Conservation (phyloP, 352 stramenopile species). For the Phytophthora fragariae region DNA sequence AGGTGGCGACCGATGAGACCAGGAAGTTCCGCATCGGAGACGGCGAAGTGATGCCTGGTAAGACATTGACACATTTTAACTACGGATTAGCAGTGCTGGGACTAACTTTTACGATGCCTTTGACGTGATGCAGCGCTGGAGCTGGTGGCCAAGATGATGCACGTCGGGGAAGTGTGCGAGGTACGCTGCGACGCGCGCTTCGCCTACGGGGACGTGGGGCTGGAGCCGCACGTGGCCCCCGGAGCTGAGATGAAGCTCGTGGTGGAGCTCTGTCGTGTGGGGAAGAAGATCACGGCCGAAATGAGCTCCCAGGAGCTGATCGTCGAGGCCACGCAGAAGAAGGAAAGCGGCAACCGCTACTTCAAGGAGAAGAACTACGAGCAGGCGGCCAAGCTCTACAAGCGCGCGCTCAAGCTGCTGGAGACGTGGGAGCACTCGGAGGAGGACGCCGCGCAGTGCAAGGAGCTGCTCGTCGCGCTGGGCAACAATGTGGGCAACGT, state of each 20-base stretch:
- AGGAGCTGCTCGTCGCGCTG: constrained; percentile 76
- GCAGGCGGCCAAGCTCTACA: constrained; percentile 85
- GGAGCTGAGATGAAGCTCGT: constrained; percentile 62
- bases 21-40: constrained; percentile 85
- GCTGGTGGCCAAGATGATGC: constrained; percentile 82
- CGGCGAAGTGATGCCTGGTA: constrained; percentile 83
- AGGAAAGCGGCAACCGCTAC: constrained; percentile 85
- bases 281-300: constrained; percentile 72
- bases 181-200: constrained; percentile 81
- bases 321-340: constrained; percentile 82
- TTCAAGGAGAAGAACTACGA: constrained; percentile 87
- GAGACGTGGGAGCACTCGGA: constrained; percentile 77
- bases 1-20: constrained; percentile 54
- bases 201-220: constrained; percentile 74
- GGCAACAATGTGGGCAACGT: constrained; percentile 89
- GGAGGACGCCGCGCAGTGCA: constrained; percentile 62
- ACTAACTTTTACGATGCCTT: not conserved
- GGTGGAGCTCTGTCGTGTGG: constrained; percentile 68
- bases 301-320: constrained; percentile 82
- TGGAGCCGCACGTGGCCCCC: constrained; percentile 56
- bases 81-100: not conserved
- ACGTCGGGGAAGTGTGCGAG: constrained; percentile 73
- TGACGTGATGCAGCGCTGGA: constrained; percentile 55
- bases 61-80: constrained; percentile 1
- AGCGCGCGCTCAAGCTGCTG: constrained; percentile 82